Base-by-base conservation (phyloP, 192 early-diverging fungal genomes). In the Backusella psychrophila region DNA sequence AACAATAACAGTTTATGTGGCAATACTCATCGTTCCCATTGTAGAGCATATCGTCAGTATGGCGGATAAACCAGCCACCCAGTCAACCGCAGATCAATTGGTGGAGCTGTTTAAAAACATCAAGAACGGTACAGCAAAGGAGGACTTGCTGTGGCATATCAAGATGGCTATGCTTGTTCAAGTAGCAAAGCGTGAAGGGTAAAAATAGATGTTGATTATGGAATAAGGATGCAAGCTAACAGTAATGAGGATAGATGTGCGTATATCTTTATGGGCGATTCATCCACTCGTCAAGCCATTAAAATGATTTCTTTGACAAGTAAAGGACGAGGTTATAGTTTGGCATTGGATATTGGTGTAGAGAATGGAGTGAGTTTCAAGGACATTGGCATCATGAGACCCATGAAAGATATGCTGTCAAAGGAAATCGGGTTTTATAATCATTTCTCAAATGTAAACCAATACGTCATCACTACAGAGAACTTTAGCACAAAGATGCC, bases 391-490 rank as follows among this genome's bases (percentile, higher is more conserved):
- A 80, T 93, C 6, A 74, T 92, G 26, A 86, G 93, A n/a, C 95
- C 95, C 1, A 87, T 97, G 84, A 91, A 93, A 76, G 95, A 97
- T 63, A 87, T 91, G 80, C 80, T 91, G 0, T 80, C 85, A 38
- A 97, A 97, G 77, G 94, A 97, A 66, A 81, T 97, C 65, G 91
- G 84, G 12, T 82, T 92, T 21, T 94, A 89, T 74, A 93, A 93
- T 70, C 83, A 77, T 38, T 89, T 87, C 71, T 75, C 78, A 14
- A 76, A 78, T 0, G 74, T 91, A 35, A 67, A 75, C 11, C 66
- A 68, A 19, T 77, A 79, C 12, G 80, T 87, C 6, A 84, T 86
- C 44, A 84, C 84, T 3, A 84, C 85, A 3, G 77, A 89, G 8
- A 92, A 80, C 34, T 83, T 21, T 4, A 52, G 89, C 4, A 91